phyloP scores from a whole-genome alignment of 495 filamentous ascomycete species.

The Aspergillus indologenus region DNA sequence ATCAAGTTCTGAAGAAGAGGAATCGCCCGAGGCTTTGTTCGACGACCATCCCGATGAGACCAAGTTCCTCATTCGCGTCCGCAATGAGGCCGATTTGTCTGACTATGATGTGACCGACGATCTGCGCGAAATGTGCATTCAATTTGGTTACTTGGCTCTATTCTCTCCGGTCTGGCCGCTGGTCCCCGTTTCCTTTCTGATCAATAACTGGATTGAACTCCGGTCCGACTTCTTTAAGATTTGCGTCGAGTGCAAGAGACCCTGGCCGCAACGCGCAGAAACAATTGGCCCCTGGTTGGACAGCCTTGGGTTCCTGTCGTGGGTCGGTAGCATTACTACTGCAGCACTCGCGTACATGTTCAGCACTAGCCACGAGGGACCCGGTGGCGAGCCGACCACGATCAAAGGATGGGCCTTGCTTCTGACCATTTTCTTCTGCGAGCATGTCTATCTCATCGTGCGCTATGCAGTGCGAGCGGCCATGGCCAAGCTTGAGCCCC shows the following conservation, averaged over 20 bases:
- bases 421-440: constrained; percentile 78
- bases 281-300: constrained; percentile 95
- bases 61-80: constrained; percentile 73
- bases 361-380: constrained; percentile 58
- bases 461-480: constrained; percentile 66
- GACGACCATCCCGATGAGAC: constrained; percentile 67
- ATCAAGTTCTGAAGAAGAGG: constrained; percentile 23
- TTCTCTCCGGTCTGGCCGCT: constrained; percentile 94
- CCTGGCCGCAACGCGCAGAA: constrained; percentile 81
- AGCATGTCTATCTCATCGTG: constrained; percentile 78
- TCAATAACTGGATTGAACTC: constrained; percentile 97
- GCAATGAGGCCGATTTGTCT: constrained; percentile 80
- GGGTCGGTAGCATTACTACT: constrained; percentile 84
- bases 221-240: constrained; percentile 95
- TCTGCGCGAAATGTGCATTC: constrained; percentile 91
- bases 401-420: constrained; percentile 81
- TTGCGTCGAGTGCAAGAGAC: constrained; percentile 81
- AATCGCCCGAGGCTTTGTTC: constrained; percentile 20
- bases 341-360: constrained; percentile 88
- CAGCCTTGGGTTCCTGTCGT: constrained; percentile 80
- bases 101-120: constrained; percentile 86
- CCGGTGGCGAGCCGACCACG: constrained; percentile 52
- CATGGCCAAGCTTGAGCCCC: constrained; percentile 77
- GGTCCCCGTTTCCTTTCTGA: constrained; percentile 79
- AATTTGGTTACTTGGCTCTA: constrained; percentile 90